A percentile compares a stretch with the other conserved stretches of the same genome.
Evolutionary conservation across 202 grass and related monocot species (phyloP).

Genomic region (Setaria italica): DNA sequence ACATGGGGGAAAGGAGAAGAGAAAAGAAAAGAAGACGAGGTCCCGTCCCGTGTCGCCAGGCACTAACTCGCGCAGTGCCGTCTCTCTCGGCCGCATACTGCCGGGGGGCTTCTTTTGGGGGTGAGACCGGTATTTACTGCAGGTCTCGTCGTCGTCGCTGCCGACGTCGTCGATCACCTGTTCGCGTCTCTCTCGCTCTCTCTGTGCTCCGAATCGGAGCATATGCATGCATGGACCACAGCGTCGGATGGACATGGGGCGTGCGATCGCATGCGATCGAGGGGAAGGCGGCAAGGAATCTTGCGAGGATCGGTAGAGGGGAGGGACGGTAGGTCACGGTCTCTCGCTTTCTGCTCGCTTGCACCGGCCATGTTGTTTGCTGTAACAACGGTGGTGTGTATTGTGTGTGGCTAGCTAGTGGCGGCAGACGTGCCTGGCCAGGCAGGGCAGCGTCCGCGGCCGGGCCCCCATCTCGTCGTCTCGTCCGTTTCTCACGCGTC

Average conservation of each 20-base stretch:
- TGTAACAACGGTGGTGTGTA: not conserved
- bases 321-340: not conserved
- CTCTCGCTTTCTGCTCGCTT: not conserved
- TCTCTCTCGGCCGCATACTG: slow-evolving; percentile 29
- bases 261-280: not conserved
- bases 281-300: slow-evolving; percentile 10
- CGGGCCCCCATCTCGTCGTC: not conserved
- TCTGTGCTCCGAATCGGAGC: no score
- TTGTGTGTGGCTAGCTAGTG: not conserved
- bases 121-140: not conserved
- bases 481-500: not conserved
- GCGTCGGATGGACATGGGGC: not conserved
- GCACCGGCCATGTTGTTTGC: not conserved
- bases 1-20: no score
- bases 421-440: not conserved
- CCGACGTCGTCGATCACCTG: not conserved
- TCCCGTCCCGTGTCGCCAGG: no score
- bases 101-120: slow-evolving; percentile 26
- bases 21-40: no score
- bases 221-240: not conserved
- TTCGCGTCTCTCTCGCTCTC: not conserved
- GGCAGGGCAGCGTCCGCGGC: not conserved
- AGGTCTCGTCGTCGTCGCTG: not conserved
- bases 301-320: not conserved
- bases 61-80: not conserved